Evolutionary conservation across 2,329 filamentous ascomycete genomes (phyloP), one percentile per base, ranked within the genome.

Genomic region (Didymella sp.): DNA sequence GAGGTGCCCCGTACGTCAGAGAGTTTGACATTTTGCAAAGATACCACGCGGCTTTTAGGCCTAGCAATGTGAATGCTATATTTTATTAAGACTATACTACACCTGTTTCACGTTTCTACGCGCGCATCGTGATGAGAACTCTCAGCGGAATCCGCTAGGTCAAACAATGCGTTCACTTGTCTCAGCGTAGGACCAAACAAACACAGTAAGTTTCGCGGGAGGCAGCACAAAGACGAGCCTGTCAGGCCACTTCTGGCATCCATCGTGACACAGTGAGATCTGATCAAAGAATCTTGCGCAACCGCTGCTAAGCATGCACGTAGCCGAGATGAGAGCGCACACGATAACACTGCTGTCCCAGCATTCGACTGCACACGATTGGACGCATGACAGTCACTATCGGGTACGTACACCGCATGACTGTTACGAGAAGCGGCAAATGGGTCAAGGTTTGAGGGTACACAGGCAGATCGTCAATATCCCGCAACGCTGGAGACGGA

Each of bases 11-110:
- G 47, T 50, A 27, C 46, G 25, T 61, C 46, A 51, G 51, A 56
- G 48, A 35, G 37, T 51, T 58, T 61, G 61, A 58, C 59, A 45
- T 67, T 52, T 66, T 56, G 42, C 51, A 64, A 38, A 69, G 66
- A 70, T 69, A 70, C 64, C 64, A 41, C 22, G 21, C 38, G 66
- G 67, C 65, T 70, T 54, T 58, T 47, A 69, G 62, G 64, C 58
- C 60, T 41, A 62, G 56, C 57, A 57, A 64, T 44, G 54, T 56
- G 59, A 61, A 63, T 62, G 61, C 61, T 65, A 62, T 59, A 55
- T 33, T 51, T 51, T 49, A 38, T 49, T 19, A 21, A 53, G 33
- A 51, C 51, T 33, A 44, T 49, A 61, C 52, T 19, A n/a, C 2
- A n/a, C 30, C 15, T 22, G 4, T 44, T 49, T 21, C 22, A 40